Base-by-base conservation (phyloP, 2,329 filamentous ascomycete species). In the Helicocarpus griseus region DNA sequence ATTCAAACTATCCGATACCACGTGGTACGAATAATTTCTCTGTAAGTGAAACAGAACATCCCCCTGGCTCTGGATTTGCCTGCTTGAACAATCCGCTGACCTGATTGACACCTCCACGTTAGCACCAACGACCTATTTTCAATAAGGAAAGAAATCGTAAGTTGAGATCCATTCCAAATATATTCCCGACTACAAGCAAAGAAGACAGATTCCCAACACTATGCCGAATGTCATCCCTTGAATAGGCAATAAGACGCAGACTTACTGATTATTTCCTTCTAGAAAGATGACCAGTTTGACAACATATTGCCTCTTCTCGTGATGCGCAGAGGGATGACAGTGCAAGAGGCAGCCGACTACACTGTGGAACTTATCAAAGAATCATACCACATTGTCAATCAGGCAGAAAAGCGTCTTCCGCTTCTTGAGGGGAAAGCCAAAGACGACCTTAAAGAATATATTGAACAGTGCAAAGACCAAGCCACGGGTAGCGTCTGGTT, bases 91-190 rank as follows among this genome's bases (percentile, higher is more conserved):
- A 35, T 35, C 31, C 14, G 28, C 13, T 35, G 24, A 31, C 14
- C 26, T 33, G n/a, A 22, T 35, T 36, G 17, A 17, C 24, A 6
- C 14, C 26, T 3, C 5, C 33, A 36, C 29, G n/a, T 31, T 35
- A 53, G 51, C 26, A 53, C 39, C 17, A 53, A 53, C 24, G 51
- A 53, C 24, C 31, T 53, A 22, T 53, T 53, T 21, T 53, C 51
- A 9, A 40, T 50, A n/a, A 49, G 38, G 28, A 53, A 53, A 50
- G 51, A 53, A 46, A 53, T 53, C 39, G 51, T 53, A 43, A 53
- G 51, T 53, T 29, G 14, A 19, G 26, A 7, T 41, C 39, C 39
- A 41, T 17, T 24, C n/a, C 9, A 3, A 9, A 11, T 19, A 13
- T 9, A 24, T n/a, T n/a, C n/a, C n/a, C n/a, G n/a, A n/a, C n/a